A percentile compares a stretch with the other conserved stretches of the same genome.
Conservation (phyloP, 2,329 filamentous ascomycete species). For the Sodiomyces alkalinus region DNA sequence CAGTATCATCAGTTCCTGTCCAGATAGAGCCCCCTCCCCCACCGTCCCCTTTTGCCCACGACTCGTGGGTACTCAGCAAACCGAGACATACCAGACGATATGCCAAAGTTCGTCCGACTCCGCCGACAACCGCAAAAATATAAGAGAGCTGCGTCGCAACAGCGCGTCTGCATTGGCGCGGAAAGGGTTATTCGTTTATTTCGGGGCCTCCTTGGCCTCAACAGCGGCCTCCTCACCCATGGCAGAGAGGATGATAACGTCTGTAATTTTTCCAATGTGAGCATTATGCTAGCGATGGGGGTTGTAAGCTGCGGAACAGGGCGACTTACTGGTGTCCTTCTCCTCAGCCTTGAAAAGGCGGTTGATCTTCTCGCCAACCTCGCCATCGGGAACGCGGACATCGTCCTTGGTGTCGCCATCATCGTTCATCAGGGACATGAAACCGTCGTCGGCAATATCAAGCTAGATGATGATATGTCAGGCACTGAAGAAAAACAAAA, state of each 20-base stretch:
- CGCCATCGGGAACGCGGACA: constrained; percentile 81
- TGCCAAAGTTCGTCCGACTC: constrained; percentile 11
- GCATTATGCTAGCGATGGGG: too few species aligned
- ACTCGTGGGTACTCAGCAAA: constrained; percentile 19
- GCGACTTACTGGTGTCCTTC: constrained; percentile 91
- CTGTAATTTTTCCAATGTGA: too few species aligned
- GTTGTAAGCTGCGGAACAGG: too few species aligned
- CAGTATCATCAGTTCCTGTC: constrained; percentile 26
- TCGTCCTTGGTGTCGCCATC: constrained; percentile 85
- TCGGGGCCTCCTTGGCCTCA: constrained; percentile 88
- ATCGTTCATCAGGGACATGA: constrained; percentile 85
- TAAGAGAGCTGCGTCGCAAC: neutral
- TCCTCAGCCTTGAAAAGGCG: constrained; percentile 68
- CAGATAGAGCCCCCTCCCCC: constrained; percentile 26
- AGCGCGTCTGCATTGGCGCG: constrained; percentile 12
- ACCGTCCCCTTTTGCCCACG: constrained; percentile 27
- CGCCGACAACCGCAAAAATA: constrained; percentile 7
- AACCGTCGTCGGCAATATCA: constrained; percentile 85
- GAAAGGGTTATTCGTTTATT: too few species aligned
- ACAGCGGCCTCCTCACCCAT: constrained; percentile 93
- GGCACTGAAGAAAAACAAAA: neutral
- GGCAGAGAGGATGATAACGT: constrained; percentile 81
- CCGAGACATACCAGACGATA: constrained; percentile 18
- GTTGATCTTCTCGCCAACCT: constrained; percentile 74
- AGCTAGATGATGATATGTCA: constrained; percentile 38